These are phyloP conservation scores for Selenicereus undatus DNA, from an alignment of 148 eudicot genomes.

Conservation along the genomic window DNA sequence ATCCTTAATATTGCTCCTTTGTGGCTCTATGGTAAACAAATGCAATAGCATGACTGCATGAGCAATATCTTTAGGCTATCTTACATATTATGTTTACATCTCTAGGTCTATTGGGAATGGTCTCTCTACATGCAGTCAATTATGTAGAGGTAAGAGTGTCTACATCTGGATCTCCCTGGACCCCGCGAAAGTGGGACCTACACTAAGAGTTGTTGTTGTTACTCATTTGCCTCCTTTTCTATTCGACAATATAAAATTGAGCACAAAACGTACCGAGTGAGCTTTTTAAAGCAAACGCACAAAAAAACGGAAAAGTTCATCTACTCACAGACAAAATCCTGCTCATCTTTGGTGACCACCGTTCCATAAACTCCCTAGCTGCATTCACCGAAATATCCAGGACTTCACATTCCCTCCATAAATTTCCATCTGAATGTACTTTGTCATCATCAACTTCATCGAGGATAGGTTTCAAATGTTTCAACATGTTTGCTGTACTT, in stretches of 20 bases:
- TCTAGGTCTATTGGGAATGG: too few relatives aligned
- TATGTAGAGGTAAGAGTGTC: too few relatives aligned
- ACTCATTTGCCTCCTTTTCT: neutral
- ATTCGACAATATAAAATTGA: neutral
- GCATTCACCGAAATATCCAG: conserved; percentile 68
- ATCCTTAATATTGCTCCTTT: neutral
- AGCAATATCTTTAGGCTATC: neutral
- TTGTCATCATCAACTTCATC: conserved; percentile 52
- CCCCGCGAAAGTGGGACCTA: too few relatives aligned
- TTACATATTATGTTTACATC: too few relatives aligned
- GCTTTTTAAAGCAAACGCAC: neutral
- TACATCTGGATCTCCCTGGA: too few relatives aligned
- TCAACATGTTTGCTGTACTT: conserved; percentile 45
- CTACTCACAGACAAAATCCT: conserved; percentile 63
- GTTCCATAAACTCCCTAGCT: conserved; percentile 75
- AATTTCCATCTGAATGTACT: conserved; percentile 40
- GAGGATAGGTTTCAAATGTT: conserved; percentile 65
- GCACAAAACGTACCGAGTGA: neutral
- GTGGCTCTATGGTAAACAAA: neutral
- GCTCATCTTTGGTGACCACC: conserved; percentile 71
- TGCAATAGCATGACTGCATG: neutral
- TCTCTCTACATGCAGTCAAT: too few relatives aligned
- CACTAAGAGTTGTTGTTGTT: too few relatives aligned
- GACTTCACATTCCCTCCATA: conserved; percentile 65
- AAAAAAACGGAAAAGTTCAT: neutral